Base-by-base conservation (phyloP, 2,329 filamentous ascomycete genomes). In the Phaeosphaeriaceae sp. region DNA sequence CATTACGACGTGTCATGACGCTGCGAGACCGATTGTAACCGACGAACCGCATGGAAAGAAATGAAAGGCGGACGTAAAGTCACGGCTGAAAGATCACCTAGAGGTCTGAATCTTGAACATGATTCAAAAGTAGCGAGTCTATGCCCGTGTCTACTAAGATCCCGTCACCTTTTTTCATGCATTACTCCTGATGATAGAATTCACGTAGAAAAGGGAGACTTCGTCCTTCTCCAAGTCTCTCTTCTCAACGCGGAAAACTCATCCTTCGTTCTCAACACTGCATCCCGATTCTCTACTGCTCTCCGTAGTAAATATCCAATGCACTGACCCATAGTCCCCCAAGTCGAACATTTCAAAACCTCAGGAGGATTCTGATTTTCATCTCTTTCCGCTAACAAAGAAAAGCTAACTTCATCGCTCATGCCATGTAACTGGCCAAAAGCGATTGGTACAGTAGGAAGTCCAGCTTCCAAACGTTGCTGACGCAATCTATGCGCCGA, bases 361-460 rank as follows among this genome's bases (percentile, higher is more conserved):
- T 74, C 75, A 35, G 79, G 78, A 6, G 65, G 58, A 40, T 79
- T 75, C 2, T 58, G 58, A 29, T 56, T 53, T 3, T 46, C 55
- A 8, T 50, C 52, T 29, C 52, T 58, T 48, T 69, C 56, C 6
- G 56, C 56, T 32, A 70, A 47, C 13, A 72, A 46, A 20, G 67
- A 76, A 51, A 82, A 81, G 54, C 88, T 92, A 39, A 97, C 86
- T 68, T 97, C 92, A 63, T 97, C 93, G 1, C 93, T 93, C 93
- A 97, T 97, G 28, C 93, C 92, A 77, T 94, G 89, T 1, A 97
- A 83, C 75, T 97, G 92, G 2, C 88, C 89, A 70, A 89, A 92
- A 3, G 74, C 73, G n/a, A 84, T 73, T 1, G 79, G 75, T 1
- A 82, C 78, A 3, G 77, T 76, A 2, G 73, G 66, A 26, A 81